phyloP scores from a whole-genome alignment of 345 rosid species.

The Melaleuca alternifolia region DNA sequence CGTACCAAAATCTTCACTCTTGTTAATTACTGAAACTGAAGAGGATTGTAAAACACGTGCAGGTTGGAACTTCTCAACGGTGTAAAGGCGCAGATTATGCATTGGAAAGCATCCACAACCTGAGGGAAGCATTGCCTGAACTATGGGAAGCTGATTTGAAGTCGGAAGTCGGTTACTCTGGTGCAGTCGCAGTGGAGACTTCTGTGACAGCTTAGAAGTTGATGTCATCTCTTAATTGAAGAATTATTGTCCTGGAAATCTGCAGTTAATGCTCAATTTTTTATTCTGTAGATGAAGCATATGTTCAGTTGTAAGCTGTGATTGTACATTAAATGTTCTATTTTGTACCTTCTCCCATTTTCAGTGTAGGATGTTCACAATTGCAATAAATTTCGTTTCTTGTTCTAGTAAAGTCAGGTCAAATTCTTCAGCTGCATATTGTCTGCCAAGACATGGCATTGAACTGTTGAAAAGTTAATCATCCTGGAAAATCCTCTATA shows the following conservation, averaged over 20 bases:
- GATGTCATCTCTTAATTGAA: background rate
- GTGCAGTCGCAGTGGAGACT: constrained; percentile 47
- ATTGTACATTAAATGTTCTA: background rate
- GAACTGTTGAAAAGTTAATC: background rate
- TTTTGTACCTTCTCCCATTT: background rate
- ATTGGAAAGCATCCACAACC: constrained; percentile 70
- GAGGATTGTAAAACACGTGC: background rate
- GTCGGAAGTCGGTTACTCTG: constrained; percentile 26
- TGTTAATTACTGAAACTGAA: background rate
- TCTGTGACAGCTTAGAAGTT: constrained; percentile 40
- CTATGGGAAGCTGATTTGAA: constrained; percentile 48
- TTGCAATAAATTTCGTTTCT: background rate
- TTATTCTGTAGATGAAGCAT: background rate
- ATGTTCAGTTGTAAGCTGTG: background rate
- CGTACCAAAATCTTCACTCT: background rate
- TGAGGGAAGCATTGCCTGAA: constrained; percentile 67
- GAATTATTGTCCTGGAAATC: background rate
- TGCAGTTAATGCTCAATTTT: background rate
- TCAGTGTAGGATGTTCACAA: background rate
- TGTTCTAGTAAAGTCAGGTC: background rate
- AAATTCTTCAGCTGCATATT: background rate
- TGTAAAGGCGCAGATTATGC: constrained; percentile 67
- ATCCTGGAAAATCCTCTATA: background rate
- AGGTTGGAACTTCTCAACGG: constrained; percentile 66
- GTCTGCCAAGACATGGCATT: background rate